Evolutionary conservation across 1,284 basidiomycete genomes (phyloP), one percentile per base, ranked within the genome.

Genomic region (Inonotus obliquus): DNA sequence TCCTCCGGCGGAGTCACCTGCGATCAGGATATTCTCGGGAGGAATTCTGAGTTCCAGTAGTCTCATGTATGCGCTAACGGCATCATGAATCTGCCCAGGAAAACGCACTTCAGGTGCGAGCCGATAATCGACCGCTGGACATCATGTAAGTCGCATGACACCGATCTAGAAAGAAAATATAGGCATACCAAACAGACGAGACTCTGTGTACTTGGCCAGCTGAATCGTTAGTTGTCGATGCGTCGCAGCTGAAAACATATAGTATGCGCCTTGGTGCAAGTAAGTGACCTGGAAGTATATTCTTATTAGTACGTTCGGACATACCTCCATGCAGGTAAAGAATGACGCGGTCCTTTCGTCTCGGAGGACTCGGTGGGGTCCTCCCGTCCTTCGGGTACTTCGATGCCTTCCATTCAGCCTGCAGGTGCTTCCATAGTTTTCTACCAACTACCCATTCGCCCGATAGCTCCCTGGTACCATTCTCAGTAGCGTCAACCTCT

Each of bases 371-470:
- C 11, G 48, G 48, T 49, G 48, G 23, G 4, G 35, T 13, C 21
- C 23, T 35, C 9, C 35, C 32, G 5, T 21, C 41, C 45, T n/a
- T 23, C 10, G 41, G n/a, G 32, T 63, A 71, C 58, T 62, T 65
- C 53, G 65, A 63, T 6, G 74, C 77, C 68, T 84, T 84, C 82
- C 93, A 94, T 69, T 98, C 94, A 3, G 83, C 76, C 71, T 98
- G 95, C 65, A 98, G 79, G 21, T 87, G 79, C 66, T 87, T 87
- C 95, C 96, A 98, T 0, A 96, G 86, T 66, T 86, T 86, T 72
- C 91, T 91, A 53, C 94, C 93, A 14, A 98, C 91, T 19, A 98
- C 90, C 96, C 96, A 99, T 77, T 99, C 97, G 4, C 94, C 96
- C 1, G 87, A 88, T 49, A 99, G 80, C 70, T 96, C 91, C 5